phyloP scores from a whole-genome alignment of 441 rosid genomes.

The Populus hybrid region DNA sequence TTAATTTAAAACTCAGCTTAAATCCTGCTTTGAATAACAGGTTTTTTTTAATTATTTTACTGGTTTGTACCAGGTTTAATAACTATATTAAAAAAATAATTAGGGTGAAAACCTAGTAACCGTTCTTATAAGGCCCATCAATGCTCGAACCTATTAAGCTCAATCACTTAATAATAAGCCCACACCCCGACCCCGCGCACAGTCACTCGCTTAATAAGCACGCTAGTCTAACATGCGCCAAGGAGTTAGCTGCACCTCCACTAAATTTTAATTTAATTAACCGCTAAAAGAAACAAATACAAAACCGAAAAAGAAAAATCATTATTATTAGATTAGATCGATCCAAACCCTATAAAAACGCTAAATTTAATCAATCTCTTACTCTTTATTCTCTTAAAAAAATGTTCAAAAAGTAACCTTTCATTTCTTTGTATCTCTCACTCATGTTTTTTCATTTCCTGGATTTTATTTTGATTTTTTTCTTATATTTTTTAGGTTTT shows the following conservation, averaged over 20 bases:
- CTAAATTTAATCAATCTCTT: not conserved
- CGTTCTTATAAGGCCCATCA: not conserved
- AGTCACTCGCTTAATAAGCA: constrained; percentile 10
- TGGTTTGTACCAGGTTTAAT: too few relatives aligned
- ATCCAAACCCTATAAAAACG: constrained; percentile 18
- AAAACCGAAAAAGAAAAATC: not conserved
- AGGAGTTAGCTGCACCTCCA: not conserved
- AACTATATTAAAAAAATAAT: too few relatives aligned
- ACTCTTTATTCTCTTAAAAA: not conserved
- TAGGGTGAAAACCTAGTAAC: too few relatives aligned
- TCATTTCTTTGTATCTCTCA: not conserved
- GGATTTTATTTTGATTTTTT: not conserved
- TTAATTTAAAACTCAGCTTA: too few relatives aligned
- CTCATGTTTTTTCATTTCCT: not conserved
- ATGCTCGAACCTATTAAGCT: not conserved
- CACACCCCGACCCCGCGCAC: not conserved
- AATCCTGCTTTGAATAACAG: too few relatives aligned
- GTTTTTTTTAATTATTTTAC: too few relatives aligned
- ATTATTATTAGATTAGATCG: constrained; percentile 13
- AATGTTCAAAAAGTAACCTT: constrained; percentile 55
- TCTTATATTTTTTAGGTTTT: constrained; percentile 49
- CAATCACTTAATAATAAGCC: not conserved
- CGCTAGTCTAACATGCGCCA: constrained; percentile 17
- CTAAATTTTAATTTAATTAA: not conserved
- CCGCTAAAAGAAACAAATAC: not conserved